Evolutionary conservation across 2,329 filamentous ascomycete genomes (phyloP), one percentile per base, ranked within the genome.

Genomic region (Zymoseptoria brevis): DNA sequence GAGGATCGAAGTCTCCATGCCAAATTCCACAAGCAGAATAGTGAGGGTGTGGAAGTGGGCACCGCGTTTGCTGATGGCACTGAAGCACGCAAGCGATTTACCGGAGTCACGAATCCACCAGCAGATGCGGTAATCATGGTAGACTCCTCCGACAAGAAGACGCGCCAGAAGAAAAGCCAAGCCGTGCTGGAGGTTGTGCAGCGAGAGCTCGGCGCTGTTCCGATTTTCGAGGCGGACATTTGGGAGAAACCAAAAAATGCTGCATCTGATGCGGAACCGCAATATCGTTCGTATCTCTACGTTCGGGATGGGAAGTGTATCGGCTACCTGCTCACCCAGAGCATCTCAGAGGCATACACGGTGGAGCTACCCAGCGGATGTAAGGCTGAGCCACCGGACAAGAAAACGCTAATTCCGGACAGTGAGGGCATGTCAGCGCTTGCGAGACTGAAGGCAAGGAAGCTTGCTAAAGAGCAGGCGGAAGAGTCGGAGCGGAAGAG

Each of bases 1-100:
- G 83, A 86, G 66, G 85, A 88, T 65, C 75, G 77, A n/a, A 79
- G 79, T 6, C 68, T 87, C 57, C 85, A 88, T 68, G 81, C 81
- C 64, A 84, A 83, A 62, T 87, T 83, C 64, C 85, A 87, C 69
- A 80, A 81, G 41, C 81, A 83, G 73, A 82, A 84, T 64, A 75
- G 79, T 2, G 80, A 81, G 22, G 85, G 85, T 1, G 79, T 87
- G 19, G 82, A 86, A 63, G 75, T 87, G 41, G 80, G 81, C 19
- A 84, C 82, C 69, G 76, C 79, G 19, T 83, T 85, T 65, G 75
- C 82, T 64, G 76, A 79, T 68, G 53, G 60, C 60, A 16, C 19
- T 16, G 52, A 59, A 16, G 19, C 26, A 21, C 19, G 8, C 8
- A 26, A 56, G 9, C 53, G 65, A 0, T 68, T 67, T 50, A 56